Percentiles rank a stretch among this genome's conserved stretches.
These are phyloP conservation scores for Glarea lozoyensis DNA, from an alignment of 495 filamentous ascomycete species.

Conservation along the genomic window DNA sequence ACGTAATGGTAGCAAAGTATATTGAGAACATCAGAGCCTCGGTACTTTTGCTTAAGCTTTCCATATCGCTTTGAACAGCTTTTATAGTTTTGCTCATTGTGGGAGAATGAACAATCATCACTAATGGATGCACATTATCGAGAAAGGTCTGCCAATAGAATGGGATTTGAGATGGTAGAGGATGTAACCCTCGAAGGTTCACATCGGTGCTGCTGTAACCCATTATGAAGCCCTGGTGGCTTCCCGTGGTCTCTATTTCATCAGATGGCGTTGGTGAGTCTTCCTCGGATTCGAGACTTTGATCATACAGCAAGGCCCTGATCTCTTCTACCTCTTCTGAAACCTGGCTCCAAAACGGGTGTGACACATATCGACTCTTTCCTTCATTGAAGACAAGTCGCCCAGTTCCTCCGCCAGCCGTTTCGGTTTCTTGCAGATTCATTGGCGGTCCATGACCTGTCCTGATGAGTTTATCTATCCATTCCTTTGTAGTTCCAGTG, in stretches of 20 bases:
- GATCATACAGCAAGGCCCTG: conserved; percentile 28
- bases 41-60: conserved; percentile 45
- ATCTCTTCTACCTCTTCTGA: conserved; percentile 62
- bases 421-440: conserved; percentile 18
- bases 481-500: conserved; percentile 16
- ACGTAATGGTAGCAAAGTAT: conserved; percentile 66
- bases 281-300: conserved; percentile 44
- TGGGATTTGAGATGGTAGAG: conserved; percentile 51
- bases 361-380: conserved; percentile 77
- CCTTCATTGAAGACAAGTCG: conserved; percentile 77
- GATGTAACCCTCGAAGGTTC: conserved; percentile 35
- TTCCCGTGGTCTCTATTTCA: conserved; percentile 37
- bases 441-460: conserved; percentile 21
- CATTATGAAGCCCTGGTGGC: conserved; percentile 63
- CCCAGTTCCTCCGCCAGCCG: conserved; percentile 59
- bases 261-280: conserved; percentile 25
- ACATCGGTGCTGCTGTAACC: conserved; percentile 55
- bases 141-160: conserved; percentile 61
- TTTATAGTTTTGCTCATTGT: conserved; percentile 30
- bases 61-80: conserved; percentile 39
- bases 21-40: conserved; percentile 75
- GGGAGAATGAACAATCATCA: conserved; percentile 59
- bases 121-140: conserved; percentile 64
- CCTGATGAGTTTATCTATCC: conserved; percentile 18
- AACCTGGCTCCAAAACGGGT: conserved; percentile 80